Evolutionary conservation across 306 rosid species (phyloP).

Genomic region (Inga leiocalycina): DNA sequence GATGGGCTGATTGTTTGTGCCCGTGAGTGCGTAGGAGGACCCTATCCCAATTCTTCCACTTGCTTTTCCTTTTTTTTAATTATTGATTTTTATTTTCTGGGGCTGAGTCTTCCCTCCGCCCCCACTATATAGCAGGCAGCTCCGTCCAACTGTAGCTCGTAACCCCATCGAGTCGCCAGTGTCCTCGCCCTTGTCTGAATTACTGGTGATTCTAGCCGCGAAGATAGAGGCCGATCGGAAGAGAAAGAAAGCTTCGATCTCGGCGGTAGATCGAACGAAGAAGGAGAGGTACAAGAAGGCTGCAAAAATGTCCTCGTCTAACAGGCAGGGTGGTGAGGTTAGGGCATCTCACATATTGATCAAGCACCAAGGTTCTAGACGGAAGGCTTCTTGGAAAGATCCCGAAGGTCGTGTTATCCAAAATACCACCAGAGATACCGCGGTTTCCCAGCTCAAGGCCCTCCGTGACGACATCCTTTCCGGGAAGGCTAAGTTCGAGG

Average conservation of each 20-base stretch:
- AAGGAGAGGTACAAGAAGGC: slow-evolving; percentile 54
- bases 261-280: slow-evolving; percentile 55
- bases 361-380: slow-evolving; percentile 89
- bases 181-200: neutral
- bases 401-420: slow-evolving; percentile 81
- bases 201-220: neutral
- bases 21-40: neutral
- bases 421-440: slow-evolving; percentile 72
- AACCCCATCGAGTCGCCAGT: neutral
- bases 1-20: slow-evolving; percentile 17
- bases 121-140: neutral
- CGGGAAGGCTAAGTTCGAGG: slow-evolving; percentile 75
- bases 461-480: slow-evolving; percentile 76
- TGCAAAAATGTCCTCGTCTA: slow-evolving; percentile 64
- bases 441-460: slow-evolving; percentile 69
- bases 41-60: neutral
- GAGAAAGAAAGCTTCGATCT: slow-evolving; percentile 66
- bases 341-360: slow-evolving; percentile 95
- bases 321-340: slow-evolving; percentile 55
- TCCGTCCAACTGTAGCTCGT: neutral
- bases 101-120: neutral
- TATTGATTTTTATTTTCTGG: neutral
- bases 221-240: slow-evolving; percentile 87
- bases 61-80: neutral
- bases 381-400: slow-evolving; percentile 98